These are phyloP conservation scores for Aaosphaeria arxii DNA, from an alignment of 2,329 filamentous ascomycete species.

Conservation along the genomic window DNA sequence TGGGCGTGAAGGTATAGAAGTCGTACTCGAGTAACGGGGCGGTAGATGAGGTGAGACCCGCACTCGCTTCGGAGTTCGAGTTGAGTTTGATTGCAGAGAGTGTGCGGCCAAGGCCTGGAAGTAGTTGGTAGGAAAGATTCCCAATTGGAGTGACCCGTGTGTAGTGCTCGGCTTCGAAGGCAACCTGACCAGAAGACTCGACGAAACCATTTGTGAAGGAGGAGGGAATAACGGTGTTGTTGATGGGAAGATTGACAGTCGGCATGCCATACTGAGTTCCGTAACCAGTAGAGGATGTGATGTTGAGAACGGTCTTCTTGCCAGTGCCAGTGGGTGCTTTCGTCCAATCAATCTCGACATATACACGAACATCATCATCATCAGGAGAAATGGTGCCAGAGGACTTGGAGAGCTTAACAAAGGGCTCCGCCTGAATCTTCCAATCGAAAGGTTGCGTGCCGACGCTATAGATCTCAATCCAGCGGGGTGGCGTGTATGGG, in stretches of 20 bases:
- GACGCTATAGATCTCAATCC: slow-evolving; percentile 35
- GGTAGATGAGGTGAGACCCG: slow-evolving; percentile 22
- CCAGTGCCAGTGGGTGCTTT: slow-evolving; percentile 21
- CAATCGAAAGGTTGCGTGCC: slow-evolving; percentile 31
- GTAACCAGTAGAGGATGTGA: slow-evolving; percentile 33
- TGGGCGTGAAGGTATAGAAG: slow-evolving; percentile 35
- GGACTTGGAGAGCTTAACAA: slow-evolving; percentile 31
- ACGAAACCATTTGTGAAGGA: slow-evolving; percentile 33
- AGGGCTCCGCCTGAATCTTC: slow-evolving; percentile 37
- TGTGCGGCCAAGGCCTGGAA: slow-evolving; percentile 37
- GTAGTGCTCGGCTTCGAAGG: slow-evolving; percentile 39
- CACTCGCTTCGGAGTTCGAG: slow-evolving; percentile 15
- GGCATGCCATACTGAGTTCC: slow-evolving; percentile 34
- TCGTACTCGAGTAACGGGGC: slow-evolving; percentile 36
- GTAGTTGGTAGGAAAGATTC: slow-evolving; percentile 24
- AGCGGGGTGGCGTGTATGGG: slow-evolving; percentile 33
- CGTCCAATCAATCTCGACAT: slow-evolving; percentile 37
- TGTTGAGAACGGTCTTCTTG: slow-evolving; percentile 30
- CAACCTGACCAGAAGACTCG: slow-evolving; percentile 30
- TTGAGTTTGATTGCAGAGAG: slow-evolving; percentile 33
- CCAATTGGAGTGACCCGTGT: slow-evolving; percentile 23
- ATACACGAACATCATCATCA: slow-evolving; percentile 31
- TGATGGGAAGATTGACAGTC: slow-evolving; percentile 29
- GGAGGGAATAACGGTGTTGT: slow-evolving; percentile 32
- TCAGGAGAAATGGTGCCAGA: slow-evolving; percentile 29